Evolutionary conservation across 2,329 filamentous ascomycete species (phyloP), one percentile per base, ranked within the genome.

Genomic region (Beauveria asiatica): DNA sequence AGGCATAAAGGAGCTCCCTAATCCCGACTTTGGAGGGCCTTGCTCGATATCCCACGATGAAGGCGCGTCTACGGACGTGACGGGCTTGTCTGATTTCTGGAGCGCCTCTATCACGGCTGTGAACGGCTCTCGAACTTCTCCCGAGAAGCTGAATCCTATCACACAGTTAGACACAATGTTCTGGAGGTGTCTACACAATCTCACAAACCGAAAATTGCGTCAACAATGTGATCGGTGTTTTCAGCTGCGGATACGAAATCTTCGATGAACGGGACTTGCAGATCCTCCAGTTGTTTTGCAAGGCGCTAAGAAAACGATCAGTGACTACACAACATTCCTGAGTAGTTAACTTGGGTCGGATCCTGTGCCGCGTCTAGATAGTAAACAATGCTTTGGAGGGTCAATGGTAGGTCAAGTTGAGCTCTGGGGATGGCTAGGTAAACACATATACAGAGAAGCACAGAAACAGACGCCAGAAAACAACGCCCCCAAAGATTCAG

Each of bases 41-140:
- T 80, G 78, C 69, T 96, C 90, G 60, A 99, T 95, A 72, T 94
- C 86, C 94, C 94, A 99, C 1, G 90, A 94, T 37, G 90, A 96
- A 1, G 94, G 94, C 7, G 90, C 92, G 75, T 99, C 94, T 23
- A 99, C 90, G 3, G 91, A 89, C 3, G 94, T 87, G 0, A 97
- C 88, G 0, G 92, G 89, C 8, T 94, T 69, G 27, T 81, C 81
- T 5, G 89, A 88, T 46, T 86, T 80, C 66, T 91, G 84, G 42
- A 99, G 79, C 8, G 88, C 85, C 62, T 82, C 78, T 66, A 99
- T 95, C 16, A 97, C 88, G 0, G 80, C 80, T 0, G 87, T 86
- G 70, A 97, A 99, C 1, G 94, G 94, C 65, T 96, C 90, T n/a
- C 94, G 86, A 57, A 99, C 87, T 65, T 94, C 87, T 7, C 92